Evolutionary conservation across 805 yeast genomes (phyloP).

Genomic region (Saccharomycopsis amapae): DNA sequence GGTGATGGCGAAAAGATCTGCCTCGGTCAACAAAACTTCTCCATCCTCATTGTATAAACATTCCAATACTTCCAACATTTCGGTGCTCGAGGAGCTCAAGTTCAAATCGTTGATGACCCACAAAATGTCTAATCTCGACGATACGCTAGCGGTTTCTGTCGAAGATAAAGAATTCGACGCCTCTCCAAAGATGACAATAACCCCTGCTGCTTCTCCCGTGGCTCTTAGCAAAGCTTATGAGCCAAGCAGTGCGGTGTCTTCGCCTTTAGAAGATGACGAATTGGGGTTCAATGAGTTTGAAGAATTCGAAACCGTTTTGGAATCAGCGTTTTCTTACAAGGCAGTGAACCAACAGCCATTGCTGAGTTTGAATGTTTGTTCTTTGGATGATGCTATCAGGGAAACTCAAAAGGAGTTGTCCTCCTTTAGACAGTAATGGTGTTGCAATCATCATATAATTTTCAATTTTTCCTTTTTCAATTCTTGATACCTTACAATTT

Average conservation of each 20-base stretch:
- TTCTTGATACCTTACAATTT: no score
- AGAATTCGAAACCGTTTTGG: neutral
- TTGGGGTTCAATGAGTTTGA: conserved; percentile 6
- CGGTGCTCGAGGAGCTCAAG: conserved; percentile 14
- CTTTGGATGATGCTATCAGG: conserved; percentile 10
- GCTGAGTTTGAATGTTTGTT: conserved; percentile 10
- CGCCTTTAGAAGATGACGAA: conserved; percentile 15
- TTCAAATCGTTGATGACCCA: conserved; percentile 11
- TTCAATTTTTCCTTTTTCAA: no score
- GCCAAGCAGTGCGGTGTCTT: conserved; percentile 16
- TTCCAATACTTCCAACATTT: conserved; percentile 9
- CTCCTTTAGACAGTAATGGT: no score
- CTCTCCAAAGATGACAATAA: conserved; percentile 8
- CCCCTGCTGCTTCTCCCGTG: conserved; percentile 18
- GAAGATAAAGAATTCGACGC: neutral
- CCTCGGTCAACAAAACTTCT: neutral
- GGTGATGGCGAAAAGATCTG: neutral
- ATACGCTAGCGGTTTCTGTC: conserved; percentile 4
- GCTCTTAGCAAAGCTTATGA: conserved; percentile 1
- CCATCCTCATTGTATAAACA: conserved; percentile 11
- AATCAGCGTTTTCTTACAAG: neutral
- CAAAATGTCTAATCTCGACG: conserved; percentile 16
- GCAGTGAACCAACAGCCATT: neutral
- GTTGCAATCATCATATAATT: no score
- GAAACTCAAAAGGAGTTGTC: neutral